Evolutionary conservation across 2,329 filamentous ascomycete species (phyloP).

Genomic region (Colletotrichum endophyticum): DNA sequence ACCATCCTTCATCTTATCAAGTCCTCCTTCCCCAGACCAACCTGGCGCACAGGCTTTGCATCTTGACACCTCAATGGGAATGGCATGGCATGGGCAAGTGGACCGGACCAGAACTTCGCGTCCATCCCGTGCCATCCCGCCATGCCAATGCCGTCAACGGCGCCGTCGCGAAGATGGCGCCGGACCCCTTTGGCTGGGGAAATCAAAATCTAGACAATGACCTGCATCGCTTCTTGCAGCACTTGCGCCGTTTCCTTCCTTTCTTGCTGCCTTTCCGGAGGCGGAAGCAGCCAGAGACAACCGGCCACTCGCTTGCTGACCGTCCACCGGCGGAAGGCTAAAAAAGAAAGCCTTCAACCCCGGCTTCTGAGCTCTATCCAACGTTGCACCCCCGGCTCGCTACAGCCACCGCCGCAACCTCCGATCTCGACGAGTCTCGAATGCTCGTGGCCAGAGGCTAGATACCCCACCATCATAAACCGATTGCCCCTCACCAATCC

Average conservation of each 20-base stretch:
- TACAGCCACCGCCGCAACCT: neutral
- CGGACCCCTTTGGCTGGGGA: neutral
- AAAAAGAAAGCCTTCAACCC: neutral
- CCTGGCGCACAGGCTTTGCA: neutral
- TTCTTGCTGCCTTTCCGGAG: neutral
- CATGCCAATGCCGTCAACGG: neutral
- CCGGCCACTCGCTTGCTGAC: slow-evolving; percentile 2
- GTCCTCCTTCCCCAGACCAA: neutral
- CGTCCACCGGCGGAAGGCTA: neutral
- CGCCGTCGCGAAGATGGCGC: neutral
- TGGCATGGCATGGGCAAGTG: neutral
- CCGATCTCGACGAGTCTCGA: slow-evolving; percentile 21
- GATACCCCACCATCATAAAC: slow-evolving; percentile 20
- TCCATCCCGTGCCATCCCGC: neutral
- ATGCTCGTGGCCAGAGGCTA: neutral
- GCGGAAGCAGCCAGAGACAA: slow-evolving; percentile 7
- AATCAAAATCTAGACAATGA: neutral
- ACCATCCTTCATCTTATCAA: slow-evolving; percentile 1
- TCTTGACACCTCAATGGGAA: neutral
- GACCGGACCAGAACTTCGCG: neutral
- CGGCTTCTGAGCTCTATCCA: neutral
- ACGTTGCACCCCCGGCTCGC: neutral
- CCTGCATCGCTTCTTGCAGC: neutral
- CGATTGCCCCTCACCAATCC: slow-evolving; percentile 18
- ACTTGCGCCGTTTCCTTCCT: neutral